Percentiles rank a stretch among this genome's conserved stretches.
phyloP scores from a whole-genome alignment of 345 rosid species.

The Hypericum androsaemum region DNA sequence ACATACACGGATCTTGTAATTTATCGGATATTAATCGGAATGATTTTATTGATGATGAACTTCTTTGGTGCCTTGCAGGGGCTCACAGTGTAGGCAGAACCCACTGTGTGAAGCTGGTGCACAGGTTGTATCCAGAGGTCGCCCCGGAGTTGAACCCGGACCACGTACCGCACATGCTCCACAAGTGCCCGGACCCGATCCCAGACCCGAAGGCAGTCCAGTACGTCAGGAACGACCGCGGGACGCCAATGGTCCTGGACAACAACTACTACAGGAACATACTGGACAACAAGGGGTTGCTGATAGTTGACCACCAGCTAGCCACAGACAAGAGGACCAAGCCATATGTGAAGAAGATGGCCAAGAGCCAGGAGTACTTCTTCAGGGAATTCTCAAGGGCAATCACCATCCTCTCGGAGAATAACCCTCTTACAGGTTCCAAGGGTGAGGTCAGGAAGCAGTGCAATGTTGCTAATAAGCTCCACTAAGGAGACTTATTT shows the following conservation, averaged over 20 bases:
- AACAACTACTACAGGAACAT: slow-evolving; percentile 96
- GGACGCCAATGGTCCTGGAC: slow-evolving; percentile 86
- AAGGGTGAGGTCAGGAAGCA: slow-evolving; percentile 93
- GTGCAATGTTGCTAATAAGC: slow-evolving; percentile 82
- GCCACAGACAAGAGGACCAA: slow-evolving; percentile 79
- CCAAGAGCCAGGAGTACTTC: slow-evolving; percentile 84
- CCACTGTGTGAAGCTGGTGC: slow-evolving; percentile 88
- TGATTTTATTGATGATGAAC: neutral
- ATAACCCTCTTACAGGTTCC: slow-evolving; percentile 81
- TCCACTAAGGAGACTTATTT: slow-evolving; percentile 28
- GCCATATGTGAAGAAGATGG: slow-evolving; percentile 91
- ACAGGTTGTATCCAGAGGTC: slow-evolving; percentile 79
- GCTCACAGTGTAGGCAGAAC: slow-evolving; percentile 95
- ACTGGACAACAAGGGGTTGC: slow-evolving; percentile 80
- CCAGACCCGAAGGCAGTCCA: slow-evolving; percentile 94
- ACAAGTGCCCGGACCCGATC: slow-evolving; percentile 90
- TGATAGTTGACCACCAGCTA: slow-evolving; percentile 82
- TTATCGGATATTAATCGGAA: too few relatives aligned
- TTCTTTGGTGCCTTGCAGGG: slow-evolving; percentile 29
- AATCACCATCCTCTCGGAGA: slow-evolving; percentile 71
- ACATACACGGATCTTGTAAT: neutral
- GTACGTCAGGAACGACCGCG: slow-evolving; percentile 91
- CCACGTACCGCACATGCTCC: slow-evolving; percentile 82
- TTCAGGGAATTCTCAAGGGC: slow-evolving; percentile 89
- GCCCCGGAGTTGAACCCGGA: slow-evolving; percentile 71